Evolutionary conservation across 352 stramenopile species (phyloP), one percentile per base, ranked within the genome.

Genomic region (Phytophthora pseudosyringae): DNA sequence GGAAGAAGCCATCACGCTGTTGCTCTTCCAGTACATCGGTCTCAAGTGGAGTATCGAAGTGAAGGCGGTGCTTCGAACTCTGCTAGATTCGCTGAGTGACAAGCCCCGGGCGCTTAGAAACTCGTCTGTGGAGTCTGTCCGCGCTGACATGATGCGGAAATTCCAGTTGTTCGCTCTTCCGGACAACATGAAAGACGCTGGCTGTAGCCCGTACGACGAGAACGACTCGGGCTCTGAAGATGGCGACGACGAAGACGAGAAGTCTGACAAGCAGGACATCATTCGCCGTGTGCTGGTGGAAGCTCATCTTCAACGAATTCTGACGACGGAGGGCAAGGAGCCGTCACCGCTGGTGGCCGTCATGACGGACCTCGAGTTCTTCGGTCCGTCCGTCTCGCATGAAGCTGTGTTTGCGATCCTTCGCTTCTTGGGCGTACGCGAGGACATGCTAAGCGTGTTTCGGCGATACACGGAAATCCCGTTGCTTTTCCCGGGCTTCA

Each of bases 301-400:
- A 59, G 73, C 76, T 1, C 65, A 80, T 35, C 51, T 79, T 10
- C 52, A 62, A 25, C 40, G 49, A 31, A 50, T 48, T 2, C 48
- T 83, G 15, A 50, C 43, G 6, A 31, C 11, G 1, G 35, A 67
- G 1, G 33, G 36, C 31, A 46, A 56, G 5, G 21, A 33, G 18
- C 2, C 28, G 13, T 69, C 66, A 18, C 45, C 66, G 13, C 43
- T 82, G 18, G 71, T 75, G 39, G 71, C 73, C 2, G 68, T 86
- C 4, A 79, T 71, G 44, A 83, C 73, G 4, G 73, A 86, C 35
- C 65, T 86, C n/a, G 68, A 80, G 59, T 81, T 84, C 55, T 86
- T 86, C 45, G 73, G 73, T 0, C 71, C 64, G 25, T 81, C 71
- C 5, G 68, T 86, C 18, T 48, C 73, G 12, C 76, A 73, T 50